phyloP scores from a whole-genome alignment of 2,329 filamentous ascomycete genomes.

The Aspergillus carbonarius region DNA sequence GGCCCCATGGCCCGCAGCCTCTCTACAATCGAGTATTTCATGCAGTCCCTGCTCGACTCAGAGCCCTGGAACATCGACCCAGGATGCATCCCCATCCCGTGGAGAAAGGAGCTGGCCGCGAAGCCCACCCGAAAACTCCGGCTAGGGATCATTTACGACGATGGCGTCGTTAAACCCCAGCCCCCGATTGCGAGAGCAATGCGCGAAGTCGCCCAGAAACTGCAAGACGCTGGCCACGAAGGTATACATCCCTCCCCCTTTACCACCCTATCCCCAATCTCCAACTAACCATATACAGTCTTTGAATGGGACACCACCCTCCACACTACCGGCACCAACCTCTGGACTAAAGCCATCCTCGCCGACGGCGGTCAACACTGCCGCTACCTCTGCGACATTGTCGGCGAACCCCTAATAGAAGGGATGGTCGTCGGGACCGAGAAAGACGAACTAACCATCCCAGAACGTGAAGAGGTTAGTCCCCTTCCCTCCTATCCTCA shows the following conservation, averaged over 20 bases:
- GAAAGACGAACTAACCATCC: conserved; percentile 21
- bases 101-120: conserved; percentile 25
- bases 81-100: conserved; percentile 37
- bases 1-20: conserved; percentile 28
- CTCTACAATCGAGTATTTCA: conserved; percentile 29
- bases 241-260: conserved; percentile 21
- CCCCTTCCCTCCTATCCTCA: background rate
- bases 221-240: conserved; percentile 55
- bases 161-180: conserved; percentile 60
- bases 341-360: conserved; percentile 31
- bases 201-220: conserved; percentile 50
- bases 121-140: conserved; percentile 50
- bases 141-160: conserved; percentile 59
- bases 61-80: conserved; percentile 39
- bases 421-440: conserved; percentile 34
- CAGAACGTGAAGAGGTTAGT: conserved; percentile 23
- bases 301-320: conserved; percentile 33
- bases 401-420: conserved; percentile 31
- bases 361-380: conserved; percentile 33
- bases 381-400: conserved; percentile 24
- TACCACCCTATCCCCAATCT: background rate
- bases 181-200: conserved; percentile 60
- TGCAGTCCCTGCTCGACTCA: conserved; percentile 24
- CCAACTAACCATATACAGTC: conserved; percentile 13
- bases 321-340: conserved; percentile 22